These are phyloP conservation scores for Malus orientalis DNA, from an alignment of 306 rosid genomes.

Conservation along the genomic window DNA sequence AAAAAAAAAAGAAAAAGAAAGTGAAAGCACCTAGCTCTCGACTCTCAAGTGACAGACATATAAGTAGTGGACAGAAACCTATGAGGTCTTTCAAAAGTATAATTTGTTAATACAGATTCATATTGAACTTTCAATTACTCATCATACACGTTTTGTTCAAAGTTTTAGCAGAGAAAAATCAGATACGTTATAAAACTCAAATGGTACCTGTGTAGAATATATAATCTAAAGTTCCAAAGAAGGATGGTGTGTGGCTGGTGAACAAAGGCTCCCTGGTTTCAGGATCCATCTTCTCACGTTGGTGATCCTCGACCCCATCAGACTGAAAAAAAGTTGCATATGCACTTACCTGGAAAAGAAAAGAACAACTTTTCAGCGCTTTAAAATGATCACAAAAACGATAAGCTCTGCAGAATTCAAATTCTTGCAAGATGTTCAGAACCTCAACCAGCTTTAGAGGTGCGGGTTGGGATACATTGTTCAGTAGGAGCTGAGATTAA, in stretches of 20 bases:
- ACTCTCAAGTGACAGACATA: not conserved
- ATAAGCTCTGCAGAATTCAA: too few relatives aligned
- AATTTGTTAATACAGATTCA: not conserved
- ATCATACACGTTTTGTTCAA: not conserved
- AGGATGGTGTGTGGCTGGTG: not conserved
- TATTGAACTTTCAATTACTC: not conserved
- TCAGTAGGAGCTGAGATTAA: too few relatives aligned
- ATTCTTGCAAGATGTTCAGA: not conserved
- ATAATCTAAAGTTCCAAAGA: slow-evolving; percentile 19
- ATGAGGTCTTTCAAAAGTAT: too few relatives aligned
- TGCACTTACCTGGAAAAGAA: slow-evolving; percentile 19
- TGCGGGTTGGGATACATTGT: not conserved
- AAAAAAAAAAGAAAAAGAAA: not conserved
- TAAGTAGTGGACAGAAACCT: not conserved
- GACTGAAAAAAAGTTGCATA: slow-evolving; percentile 5
- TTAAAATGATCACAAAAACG: not conserved
- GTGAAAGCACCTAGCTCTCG: not conserved
- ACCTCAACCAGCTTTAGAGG: not conserved
- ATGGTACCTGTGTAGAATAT: slow-evolving; percentile 23
- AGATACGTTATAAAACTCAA: not conserved
- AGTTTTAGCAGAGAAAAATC: not conserved
- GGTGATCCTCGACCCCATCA: not conserved
- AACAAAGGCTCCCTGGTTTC: slow-evolving; percentile 14
- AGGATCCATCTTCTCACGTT: not conserved
- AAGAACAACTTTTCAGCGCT: not conserved